Base-by-base conservation (phyloP, 805 yeast species). In the Sugiyamaella qingdaonensis region DNA sequence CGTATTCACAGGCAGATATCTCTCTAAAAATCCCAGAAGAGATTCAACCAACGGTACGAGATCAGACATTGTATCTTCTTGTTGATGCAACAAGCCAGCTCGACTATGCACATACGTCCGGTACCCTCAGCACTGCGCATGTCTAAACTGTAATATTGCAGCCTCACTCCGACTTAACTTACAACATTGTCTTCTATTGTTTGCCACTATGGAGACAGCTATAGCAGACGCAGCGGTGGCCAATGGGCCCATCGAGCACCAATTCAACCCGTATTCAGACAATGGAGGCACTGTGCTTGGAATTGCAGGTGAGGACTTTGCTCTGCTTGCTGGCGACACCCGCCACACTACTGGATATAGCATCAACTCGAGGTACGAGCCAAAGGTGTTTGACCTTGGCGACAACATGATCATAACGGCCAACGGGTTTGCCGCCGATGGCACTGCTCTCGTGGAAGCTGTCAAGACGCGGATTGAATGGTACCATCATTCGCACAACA, bases 201-300 rank as follows among this genome's bases (percentile, higher is more conserved):
- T 32, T 7, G 19, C 21, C 48, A 44, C 48, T n/a, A 42, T 47
- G 52, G 48, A 48, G 46, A 48, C 49, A 10, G 41, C 51, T 16
- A 16, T 19, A 19, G 49, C 49, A 35, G 48, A 51, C 29, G 32
- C 53, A 13, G 31, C 54, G 11, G 18, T 39, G 8, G 39, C 35
- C 9, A 29, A 29, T 11, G 65, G 46, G 48, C 97, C 97, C 55
- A 89, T 90, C 67, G 96, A 90, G 68, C 96, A 91, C 70, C 78
- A 86, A 69, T 90, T 90, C 74, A 89, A 90, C 67, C 97, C 97
- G 36, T 90, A 90, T 74, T 75, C 92, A 56, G 96, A 91, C 71
- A 89, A 91, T 64, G 99, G 99, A 63, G 99, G 99, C 65, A 92
- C 98, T 7, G 91, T 92, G 52, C 74, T 94, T 61, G 99, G 98